A percentile compares a stretch with the other conserved stretches of the same genome.
Evolutionary conservation across 177 flowering plant genomes (phyloP).

Genomic region (Vitis hybrid): DNA sequence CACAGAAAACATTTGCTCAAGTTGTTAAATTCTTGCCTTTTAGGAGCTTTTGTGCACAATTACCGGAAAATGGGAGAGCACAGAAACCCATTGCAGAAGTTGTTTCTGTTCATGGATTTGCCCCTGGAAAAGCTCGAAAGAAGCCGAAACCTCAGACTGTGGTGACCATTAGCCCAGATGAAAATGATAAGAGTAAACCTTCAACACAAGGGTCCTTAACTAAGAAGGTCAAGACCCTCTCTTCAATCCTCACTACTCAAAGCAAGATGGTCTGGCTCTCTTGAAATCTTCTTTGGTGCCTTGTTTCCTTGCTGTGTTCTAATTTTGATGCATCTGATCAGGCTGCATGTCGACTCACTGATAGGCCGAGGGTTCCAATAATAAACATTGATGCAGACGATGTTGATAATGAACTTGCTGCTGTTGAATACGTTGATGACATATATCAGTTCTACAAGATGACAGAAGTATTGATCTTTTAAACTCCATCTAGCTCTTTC

Average conservation of each 20-base stretch:
- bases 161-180: slow-evolving; percentile 33
- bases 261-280: background rate
- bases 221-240: slow-evolving; percentile 37
- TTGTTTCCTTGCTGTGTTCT: background rate
- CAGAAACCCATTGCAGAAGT: background rate
- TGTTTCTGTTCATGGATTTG: background rate
- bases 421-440: slow-evolving; percentile 63
- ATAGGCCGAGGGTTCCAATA: slow-evolving; percentile 25
- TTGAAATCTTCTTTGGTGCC: background rate
- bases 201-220: slow-evolving; percentile 17
- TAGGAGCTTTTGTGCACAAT: too few relatives aligned
- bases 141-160: slow-evolving; percentile 28
- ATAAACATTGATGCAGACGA: slow-evolving; percentile 56
- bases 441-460: slow-evolving; percentile 59
- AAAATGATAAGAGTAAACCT: slow-evolving; percentile 11
- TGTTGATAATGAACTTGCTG: slow-evolving; percentile 55
- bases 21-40: background rate
- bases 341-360: slow-evolving; percentile 51
- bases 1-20: slow-evolving; percentile 30
- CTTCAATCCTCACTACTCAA: slow-evolving; percentile 49
- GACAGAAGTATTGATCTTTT: slow-evolving; percentile 34
- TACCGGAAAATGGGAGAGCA: too few relatives aligned
- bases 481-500: background rate
- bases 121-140: background rate
- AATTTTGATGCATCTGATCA: slow-evolving; percentile 8